Evolutionary conservation across 768 basidiomycete species (phyloP), one percentile per base, ranked within the genome.

Genomic region (Amanita rimosa): DNA sequence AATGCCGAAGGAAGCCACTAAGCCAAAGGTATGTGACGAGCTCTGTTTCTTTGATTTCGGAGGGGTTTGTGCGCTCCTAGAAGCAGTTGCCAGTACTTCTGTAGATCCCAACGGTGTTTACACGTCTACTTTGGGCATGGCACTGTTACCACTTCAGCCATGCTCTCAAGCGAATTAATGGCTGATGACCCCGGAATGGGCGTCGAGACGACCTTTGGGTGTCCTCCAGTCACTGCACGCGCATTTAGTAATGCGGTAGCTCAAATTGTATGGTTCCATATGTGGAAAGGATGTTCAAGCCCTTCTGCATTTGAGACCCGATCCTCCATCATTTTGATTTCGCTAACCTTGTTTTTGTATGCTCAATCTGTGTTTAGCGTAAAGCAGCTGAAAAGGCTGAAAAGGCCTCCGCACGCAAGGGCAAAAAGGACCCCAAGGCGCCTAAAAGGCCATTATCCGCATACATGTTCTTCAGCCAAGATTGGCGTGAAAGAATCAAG

Each of bases 401-500:
- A 58, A 81, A 79, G 57, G 68, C 72, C 16, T 17, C 48, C 3
- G 53, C 70, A 33, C 67, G 73, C 55, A 81, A 80, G 61, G 64
- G 66, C 52, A 80, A 85, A 69, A 91, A 89, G 68, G 83, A 91
- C 64, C 79, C 78, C 53, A 85, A 85, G 65, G 79, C 83, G 39
- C 92, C 91, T 53, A 96, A 97, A 72, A 81, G 93, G 47, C 86
- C 90, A 0, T 75, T 96, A 40, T 96, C 93, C 26, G 92, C 95
- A 35, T 98, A 96, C 73, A 96, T 98, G 95, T 93, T 93, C 85
- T 98, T 97, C 76, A 83, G 81, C 58, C 88, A 93, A 65, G 94
- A 92, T 66, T 86, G 90, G 88, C 79, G 94, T 62, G 87, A 94
- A 68, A 79, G 86, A 63, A 88, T 97, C 76, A 95, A 94, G 81